Base-by-base conservation (phyloP, 192 early-diverging fungal genomes). In the Dissophora ornata region DNA sequence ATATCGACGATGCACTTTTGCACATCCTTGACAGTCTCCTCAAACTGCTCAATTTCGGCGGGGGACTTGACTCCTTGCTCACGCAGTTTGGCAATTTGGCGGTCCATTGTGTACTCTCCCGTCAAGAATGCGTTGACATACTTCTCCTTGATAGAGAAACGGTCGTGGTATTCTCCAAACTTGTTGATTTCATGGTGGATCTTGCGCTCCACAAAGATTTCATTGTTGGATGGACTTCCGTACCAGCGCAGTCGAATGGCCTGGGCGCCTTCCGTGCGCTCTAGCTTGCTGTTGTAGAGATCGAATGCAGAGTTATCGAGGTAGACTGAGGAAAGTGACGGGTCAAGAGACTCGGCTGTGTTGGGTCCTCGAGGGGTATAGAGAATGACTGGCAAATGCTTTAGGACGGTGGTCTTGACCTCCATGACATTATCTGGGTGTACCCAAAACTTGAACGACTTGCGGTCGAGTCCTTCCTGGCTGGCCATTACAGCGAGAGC, bases 401-500 rank as follows among this genome's bases (percentile, higher is more conserved):
- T 92, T 16, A 98, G 85, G 21, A 98, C 93, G 55, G 90, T 89
- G 41, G 91, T 91, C 78, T 97, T 96, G 68, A 98, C 90, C 80
- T 96, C 95, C 71, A 94, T 90, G 25, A 98, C 91, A 80, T 98
- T 96, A 77, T 97, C 95, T 2, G 90, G 89, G 73, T 97, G 97
- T 8, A 98, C 95, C 95, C 95, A 98, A 85, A 93, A 98, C 71
- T 97, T 97, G 63, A 85, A 89, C 7, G 96, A 95, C 53, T 89
- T 87, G 38, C 95, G 85, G 24, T 95, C 92, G 84, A 95, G 92
- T 16, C 79, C 80, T 13, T 79, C 58, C 42, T 81, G 67, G 47
- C 71, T 69, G 16, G 70, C 68, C 67, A 62, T 62, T 57, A 28
- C 68, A 62, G 69, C 63, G 46, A 71, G 59, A n/a, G 60, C 62